Conservation (phyloP, 305 asterid genomes). For the Solanum aculeatissimum region DNA sequence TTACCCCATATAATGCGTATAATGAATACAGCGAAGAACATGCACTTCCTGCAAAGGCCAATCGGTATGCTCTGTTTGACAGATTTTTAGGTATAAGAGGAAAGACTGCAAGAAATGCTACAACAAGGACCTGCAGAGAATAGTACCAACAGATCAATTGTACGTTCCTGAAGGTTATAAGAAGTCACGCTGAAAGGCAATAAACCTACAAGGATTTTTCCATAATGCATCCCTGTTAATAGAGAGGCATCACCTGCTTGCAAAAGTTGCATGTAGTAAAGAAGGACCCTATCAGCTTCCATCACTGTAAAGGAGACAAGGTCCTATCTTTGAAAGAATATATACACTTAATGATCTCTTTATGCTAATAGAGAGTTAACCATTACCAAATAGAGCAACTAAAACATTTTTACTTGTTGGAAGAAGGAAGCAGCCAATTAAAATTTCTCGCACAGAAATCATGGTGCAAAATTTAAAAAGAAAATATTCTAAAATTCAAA, state of each 20-base stretch:
- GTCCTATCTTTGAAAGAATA: background rate
- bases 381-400: background rate
- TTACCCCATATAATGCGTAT: constrained; percentile 82
- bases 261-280: background rate
- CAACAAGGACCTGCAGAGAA: constrained; percentile 54
- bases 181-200: background rate
- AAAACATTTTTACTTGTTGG: background rate
- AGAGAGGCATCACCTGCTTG: background rate
- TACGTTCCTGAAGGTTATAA: background rate
- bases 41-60: constrained; percentile 73
- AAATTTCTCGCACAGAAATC: background rate
- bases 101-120: constrained; percentile 71
- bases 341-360: background rate
- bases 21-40: constrained; percentile 66
- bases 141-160: background rate
- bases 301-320: background rate
- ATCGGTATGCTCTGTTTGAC: constrained; percentile 65
- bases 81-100: constrained; percentile 70
- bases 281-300: background rate
- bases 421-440: background rate
- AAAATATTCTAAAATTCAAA: background rate
- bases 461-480: background rate
- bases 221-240: background rate
- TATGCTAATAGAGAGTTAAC: background rate
- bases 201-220: background rate